phyloP scores from a whole-genome alignment of 352 stramenopile species.

The Phytophthora pisi region DNA sequence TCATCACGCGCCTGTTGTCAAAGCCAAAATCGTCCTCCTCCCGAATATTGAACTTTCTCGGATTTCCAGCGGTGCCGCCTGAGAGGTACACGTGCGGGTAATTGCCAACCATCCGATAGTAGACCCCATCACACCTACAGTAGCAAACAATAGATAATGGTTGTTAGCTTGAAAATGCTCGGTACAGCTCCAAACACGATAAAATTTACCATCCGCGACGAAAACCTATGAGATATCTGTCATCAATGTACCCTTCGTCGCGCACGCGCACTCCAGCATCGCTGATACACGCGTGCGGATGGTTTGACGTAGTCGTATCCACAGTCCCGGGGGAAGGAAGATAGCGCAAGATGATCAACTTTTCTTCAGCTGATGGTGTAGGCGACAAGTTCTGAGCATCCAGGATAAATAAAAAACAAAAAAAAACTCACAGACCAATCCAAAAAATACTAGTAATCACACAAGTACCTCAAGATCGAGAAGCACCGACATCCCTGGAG shows the following conservation, averaged over 20 bases:
- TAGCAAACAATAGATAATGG: neutral
- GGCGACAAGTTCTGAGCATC: constrained; percentile 12
- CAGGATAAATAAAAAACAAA: neutral
- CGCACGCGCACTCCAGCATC: constrained; percentile 4
- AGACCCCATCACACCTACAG: constrained; percentile 1
- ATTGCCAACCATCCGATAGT: constrained; percentile 18
- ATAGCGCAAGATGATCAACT: constrained; percentile 12
- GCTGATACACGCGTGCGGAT: constrained; percentile 7
- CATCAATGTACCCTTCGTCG: constrained; percentile 21
- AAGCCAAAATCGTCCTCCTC: constrained; percentile 20
- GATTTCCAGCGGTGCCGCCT: neutral
- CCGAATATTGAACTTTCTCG: constrained; percentile 21
- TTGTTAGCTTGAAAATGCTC: neutral
- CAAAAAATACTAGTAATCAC: neutral
- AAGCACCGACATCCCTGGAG: constrained; percentile 14
- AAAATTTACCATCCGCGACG: constrained; percentile 22
- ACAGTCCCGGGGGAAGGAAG: constrained; percentile 2
- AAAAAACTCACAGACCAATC: neutral
- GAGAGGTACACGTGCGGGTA: constrained; percentile 7
- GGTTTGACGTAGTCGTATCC: constrained; percentile 2
- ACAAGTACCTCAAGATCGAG: constrained; percentile 15
- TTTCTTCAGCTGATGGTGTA: constrained; percentile 13
- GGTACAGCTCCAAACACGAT: neutral
- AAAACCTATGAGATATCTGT: constrained; percentile 22
- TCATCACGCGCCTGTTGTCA: constrained; percentile 21